Conservation (phyloP, 2,329 filamentous ascomycete species). For the Ceratocystis cubensis region DNA sequence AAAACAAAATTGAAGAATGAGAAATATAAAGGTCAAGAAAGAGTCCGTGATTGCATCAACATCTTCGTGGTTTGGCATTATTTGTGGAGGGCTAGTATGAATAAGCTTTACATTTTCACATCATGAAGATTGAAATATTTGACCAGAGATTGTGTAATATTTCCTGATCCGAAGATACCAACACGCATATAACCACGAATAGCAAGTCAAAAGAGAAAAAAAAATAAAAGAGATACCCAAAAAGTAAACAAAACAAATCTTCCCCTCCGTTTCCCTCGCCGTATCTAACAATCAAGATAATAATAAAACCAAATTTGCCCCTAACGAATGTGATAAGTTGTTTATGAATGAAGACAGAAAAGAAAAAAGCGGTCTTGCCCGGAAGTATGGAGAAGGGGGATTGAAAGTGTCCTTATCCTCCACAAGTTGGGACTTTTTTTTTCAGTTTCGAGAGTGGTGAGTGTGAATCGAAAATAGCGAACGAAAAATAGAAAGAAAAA, state of each 20-base stretch:
- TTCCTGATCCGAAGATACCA: background rate
- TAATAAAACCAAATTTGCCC: slow-evolving; percentile 9
- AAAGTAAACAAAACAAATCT: background rate
- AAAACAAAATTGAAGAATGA: background rate
- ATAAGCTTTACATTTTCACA: too few relatives aligned
- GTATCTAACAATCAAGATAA: slow-evolving; percentile 1
- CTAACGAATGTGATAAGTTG: background rate
- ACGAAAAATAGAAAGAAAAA: slow-evolving; percentile 3
- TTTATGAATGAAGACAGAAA: slow-evolving; percentile 4
- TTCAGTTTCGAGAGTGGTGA: slow-evolving; percentile 1
- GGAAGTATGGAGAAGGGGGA: too few relatives aligned
- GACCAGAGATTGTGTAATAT: background rate
- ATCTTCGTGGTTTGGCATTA: too few relatives aligned
- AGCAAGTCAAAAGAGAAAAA: slow-evolving; percentile 9
- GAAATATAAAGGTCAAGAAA: background rate
- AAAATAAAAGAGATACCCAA: background rate
- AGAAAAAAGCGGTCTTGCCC: slow-evolving; percentile 13
- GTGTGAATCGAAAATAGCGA: background rate
- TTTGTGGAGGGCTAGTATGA: too few relatives aligned
- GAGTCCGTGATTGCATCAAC: too few relatives aligned
- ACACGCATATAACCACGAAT: background rate
- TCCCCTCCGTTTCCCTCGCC: background rate
- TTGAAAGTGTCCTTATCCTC: too few relatives aligned
- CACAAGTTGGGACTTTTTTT: slow-evolving; percentile 5
- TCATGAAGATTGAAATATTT: background rate